These are phyloP conservation scores for Zopfia rhizophila DNA, from an alignment of 2,329 filamentous ascomycete species.

Conservation along the genomic window DNA sequence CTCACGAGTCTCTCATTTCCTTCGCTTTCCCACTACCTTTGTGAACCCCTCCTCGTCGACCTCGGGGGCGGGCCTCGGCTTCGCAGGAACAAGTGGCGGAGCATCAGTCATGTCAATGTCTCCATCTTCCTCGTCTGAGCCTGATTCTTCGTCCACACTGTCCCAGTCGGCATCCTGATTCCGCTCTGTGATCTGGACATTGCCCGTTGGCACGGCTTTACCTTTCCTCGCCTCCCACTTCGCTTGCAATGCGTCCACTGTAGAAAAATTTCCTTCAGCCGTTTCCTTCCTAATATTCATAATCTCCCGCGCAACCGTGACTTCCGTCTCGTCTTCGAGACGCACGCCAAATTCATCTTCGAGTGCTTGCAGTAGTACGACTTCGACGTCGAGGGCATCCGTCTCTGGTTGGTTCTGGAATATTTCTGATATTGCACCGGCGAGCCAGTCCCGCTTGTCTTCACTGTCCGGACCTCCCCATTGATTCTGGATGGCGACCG, in stretches of 20 bases:
- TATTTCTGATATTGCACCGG: conserved; percentile 84
- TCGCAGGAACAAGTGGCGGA: conserved; percentile 47
- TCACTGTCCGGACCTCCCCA: conserved; percentile 86
- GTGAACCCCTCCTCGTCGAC: conserved; percentile 56
- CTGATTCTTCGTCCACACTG: conserved; percentile 63
- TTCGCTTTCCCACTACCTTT: conserved; percentile 54
- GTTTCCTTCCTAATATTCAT: conserved; percentile 73
- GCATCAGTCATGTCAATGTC: conserved; percentile 51
- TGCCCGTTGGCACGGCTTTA: conserved; percentile 61
- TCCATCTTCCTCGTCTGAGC: conserved; percentile 50
- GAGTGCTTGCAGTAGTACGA: conserved; percentile 88
- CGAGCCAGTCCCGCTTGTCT: conserved; percentile 97
- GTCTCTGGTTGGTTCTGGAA: conserved; percentile 70
- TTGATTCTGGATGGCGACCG: conserved; percentile 83
- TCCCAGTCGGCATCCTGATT: conserved; percentile 59
- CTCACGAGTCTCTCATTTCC: conserved; percentile 40
- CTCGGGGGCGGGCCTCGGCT: conserved; percentile 48
- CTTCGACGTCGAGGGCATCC: conserved; percentile 83
- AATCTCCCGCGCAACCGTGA: conserved; percentile 77
- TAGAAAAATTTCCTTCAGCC: conserved; percentile 71
- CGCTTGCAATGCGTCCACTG: conserved; percentile 70
- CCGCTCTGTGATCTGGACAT: conserved; percentile 64
- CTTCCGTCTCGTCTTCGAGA: conserved; percentile 88
- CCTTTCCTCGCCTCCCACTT: conserved; percentile 71
- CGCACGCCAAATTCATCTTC: conserved; percentile 94